phyloP scores from a whole-genome alignment of 208 protist genomes.

The Leishmania amazonensis region DNA sequence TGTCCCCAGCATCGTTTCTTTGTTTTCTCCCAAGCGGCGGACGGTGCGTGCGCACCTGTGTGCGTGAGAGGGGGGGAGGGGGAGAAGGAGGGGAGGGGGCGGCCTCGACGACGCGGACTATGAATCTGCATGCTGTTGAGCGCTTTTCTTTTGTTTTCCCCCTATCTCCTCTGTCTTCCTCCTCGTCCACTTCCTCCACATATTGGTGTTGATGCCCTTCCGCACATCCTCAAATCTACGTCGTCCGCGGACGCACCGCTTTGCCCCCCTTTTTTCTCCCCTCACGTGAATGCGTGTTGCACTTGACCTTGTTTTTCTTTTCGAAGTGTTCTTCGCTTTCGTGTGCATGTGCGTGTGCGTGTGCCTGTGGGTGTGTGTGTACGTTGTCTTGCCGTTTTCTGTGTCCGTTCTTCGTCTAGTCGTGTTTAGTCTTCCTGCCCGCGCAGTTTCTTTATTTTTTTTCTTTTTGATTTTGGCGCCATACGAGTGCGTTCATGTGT shows the following conservation, averaged over 20 bases:
- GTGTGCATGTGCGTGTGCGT: background rate
- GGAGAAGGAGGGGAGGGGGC: background rate
- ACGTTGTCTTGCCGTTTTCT: background rate
- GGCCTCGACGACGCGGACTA: background rate
- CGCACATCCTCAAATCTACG: background rate
- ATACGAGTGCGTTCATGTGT: no score
- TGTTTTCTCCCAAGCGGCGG: background rate
- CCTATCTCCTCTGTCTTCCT: background rate
- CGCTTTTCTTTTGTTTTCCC: background rate
- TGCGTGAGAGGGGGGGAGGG: background rate
- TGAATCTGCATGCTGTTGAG: background rate
- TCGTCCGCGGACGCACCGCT: background rate
- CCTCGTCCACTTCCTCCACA: background rate
- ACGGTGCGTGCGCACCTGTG: background rate
- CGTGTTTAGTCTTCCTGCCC: background rate
- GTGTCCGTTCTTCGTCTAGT: background rate
- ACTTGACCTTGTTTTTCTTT: background rate
- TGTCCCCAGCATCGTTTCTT: conserved; percentile 1
- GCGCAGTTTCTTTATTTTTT: background rate
- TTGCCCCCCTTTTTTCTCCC: background rate
- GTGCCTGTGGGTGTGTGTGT: background rate
- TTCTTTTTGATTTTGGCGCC: background rate
- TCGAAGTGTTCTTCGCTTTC: background rate
- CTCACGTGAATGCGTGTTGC: background rate
- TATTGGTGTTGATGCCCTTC: background rate